Evolutionary conservation across 306 rosid genomes (phyloP), one percentile per base, ranked within the genome.

Genomic region (Prosopis cineraria): DNA sequence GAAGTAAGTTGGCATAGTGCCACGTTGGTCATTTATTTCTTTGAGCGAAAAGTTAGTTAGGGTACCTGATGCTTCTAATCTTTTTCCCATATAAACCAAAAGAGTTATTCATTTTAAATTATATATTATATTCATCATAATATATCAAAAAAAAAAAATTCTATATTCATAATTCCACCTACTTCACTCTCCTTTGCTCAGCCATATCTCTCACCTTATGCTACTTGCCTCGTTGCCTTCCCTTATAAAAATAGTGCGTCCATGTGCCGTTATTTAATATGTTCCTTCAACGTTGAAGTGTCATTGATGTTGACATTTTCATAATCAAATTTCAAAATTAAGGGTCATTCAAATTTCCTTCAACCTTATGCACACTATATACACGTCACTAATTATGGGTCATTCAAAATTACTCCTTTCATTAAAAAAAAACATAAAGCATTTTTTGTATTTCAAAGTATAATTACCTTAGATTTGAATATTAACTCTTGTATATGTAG

Each of bases 241-340:
- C 41, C 22, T 10, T 36, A 17, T 58, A 27, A 12, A 27, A 14
- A 58, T 7, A 4, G 20, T 63, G 44, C 44, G 10, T 19, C 44
- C 69, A 63, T 34, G 44, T 63, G 69, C 3, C 17, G 44, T 44
- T 33, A 63, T 63, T 63, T 33, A 63, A 30, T 60, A 63, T 33
- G 10, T 63, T 13, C 68, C 43, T 31, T 13, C 11, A 33, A 31
- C 17, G 25, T 8, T 30, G 10, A 62, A 36, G 16, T 37, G 29
- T 10, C 78, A 68, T 68, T 75, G 89, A 86, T 81, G 77, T 74
- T 25, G 78, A 83, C 65, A 39, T 7, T 2, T 73, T 73, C 63
- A 47, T 76, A 10, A 22, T 7, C n/a, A 68, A 24, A 47, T 25
- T 34, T 13, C n/a, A n/a, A n/a, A n/a, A n/a, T n/a, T n/a, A n/a